Conservation (phyloP, 2,329 filamentous ascomycete genomes). For the Fusarium coffeatum region DNA sequence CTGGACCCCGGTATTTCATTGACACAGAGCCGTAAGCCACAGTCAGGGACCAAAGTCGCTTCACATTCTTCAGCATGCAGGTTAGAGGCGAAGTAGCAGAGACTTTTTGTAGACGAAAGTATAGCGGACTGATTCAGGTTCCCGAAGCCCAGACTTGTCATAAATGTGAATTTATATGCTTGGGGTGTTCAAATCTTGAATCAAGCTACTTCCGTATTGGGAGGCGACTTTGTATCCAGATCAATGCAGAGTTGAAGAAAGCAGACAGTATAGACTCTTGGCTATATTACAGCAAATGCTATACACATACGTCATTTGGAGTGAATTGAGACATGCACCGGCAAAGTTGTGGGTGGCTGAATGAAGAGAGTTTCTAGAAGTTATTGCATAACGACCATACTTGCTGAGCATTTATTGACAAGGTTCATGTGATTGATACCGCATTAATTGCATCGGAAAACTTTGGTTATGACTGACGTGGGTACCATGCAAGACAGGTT, state of each 20-base stretch:
- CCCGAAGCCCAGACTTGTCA: background rate
- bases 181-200: background rate
- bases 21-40: conserved; percentile 2
- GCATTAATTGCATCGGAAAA: background rate
- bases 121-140: background rate
- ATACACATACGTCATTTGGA: conserved; percentile 1
- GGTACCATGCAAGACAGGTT: background rate
- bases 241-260: background rate
- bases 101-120: background rate
- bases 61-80: conserved; percentile 5
- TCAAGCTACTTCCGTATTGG: background rate
- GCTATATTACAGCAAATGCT: background rate
- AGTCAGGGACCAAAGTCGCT: background rate
- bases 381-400: background rate
- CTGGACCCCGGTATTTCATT: conserved; percentile 5
- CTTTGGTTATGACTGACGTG: conserved; percentile 1
- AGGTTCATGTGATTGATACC: background rate
- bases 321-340: background rate
- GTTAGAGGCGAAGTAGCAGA: conserved; percentile 8
- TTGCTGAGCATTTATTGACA: background rate
- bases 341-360: background rate
- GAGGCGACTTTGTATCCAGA: background rate
- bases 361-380: background rate
- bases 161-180: background rate
- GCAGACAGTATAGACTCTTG: background rate